These are phyloP conservation scores for Wickerhamomyces sydowiorum DNA, from an alignment of 805 yeast genomes.

Conservation along the genomic window DNA sequence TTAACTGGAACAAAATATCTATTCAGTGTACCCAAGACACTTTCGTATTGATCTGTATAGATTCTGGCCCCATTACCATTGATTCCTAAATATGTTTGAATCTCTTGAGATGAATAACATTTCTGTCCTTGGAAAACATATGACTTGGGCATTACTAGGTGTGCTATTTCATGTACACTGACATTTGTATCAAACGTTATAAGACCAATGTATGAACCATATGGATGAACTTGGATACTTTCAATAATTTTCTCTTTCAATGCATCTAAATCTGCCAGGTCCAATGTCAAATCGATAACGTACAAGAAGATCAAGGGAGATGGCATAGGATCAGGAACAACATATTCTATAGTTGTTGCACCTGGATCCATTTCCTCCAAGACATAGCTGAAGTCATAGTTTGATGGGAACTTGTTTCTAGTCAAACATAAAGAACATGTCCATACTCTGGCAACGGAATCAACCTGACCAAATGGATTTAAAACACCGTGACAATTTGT, in stretches of 20 bases:
- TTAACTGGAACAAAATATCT: constrained; percentile 72
- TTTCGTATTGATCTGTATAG: constrained; percentile 27
- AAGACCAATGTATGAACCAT: constrained; percentile 75
- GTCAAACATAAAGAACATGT: constrained; percentile 73
- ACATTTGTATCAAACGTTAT: constrained; percentile 83
- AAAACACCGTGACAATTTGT: constrained; percentile 72
- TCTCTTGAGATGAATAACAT: constrained; percentile 50
- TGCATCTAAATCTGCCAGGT: constrained; percentile 71
- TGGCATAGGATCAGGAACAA: constrained; percentile 41
- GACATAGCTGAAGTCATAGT: constrained; percentile 20
- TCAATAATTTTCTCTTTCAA: constrained; percentile 68
- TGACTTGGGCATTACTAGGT: constrained; percentile 55
- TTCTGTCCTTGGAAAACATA: constrained; percentile 81
- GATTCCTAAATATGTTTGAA: constrained; percentile 47
- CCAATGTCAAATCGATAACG: constrained; percentile 82
- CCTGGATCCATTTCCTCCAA: constrained; percentile 60
- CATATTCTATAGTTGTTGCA: constrained; percentile 75
- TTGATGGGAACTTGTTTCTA: constrained; percentile 64
- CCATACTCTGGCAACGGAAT: constrained; percentile 71
- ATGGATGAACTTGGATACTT: constrained; percentile 68
- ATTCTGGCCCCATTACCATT: neutral
- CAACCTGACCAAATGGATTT: constrained; percentile 80
- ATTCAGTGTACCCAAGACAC: constrained; percentile 68
- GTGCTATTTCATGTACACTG: constrained; percentile 73
- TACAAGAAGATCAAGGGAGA: constrained; percentile 77